Conservation (phyloP, 2,329 filamentous ascomycete species). For the Verticillium longisporum region DNA sequence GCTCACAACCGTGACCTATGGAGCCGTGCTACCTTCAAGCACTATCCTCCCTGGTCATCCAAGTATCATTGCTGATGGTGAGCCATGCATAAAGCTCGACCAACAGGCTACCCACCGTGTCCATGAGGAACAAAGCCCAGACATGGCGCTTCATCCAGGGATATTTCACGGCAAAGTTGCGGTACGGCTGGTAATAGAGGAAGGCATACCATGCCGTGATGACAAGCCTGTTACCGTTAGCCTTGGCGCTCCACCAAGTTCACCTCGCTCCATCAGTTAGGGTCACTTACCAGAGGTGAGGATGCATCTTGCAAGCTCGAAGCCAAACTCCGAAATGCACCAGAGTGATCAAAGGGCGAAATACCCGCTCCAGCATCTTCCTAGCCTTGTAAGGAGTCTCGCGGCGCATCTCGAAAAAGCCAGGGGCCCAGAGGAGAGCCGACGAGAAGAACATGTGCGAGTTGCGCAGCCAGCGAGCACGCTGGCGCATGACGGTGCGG, state of each 20-base stretch:
- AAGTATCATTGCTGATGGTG: conserved; percentile 6
- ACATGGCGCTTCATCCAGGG: conserved; percentile 3
- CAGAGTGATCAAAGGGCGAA: conserved; percentile 5
- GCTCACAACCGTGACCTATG: too few species aligned
- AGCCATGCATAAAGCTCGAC: conserved; percentile 7
- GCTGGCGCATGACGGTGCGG: conserved; percentile 12
- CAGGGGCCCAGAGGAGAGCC: conserved; percentile 1
- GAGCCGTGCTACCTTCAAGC: neutral
- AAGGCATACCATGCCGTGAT: conserved; percentile 5
- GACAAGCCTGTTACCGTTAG: conserved; percentile 1
- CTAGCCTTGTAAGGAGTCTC: conserved; percentile 10
- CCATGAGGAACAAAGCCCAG: conserved; percentile 6
- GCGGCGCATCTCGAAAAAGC: conserved; percentile 2
- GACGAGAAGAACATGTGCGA: conserved; percentile 7
- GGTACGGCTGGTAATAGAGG: conserved; percentile 2
- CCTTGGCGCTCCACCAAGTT: too few species aligned
- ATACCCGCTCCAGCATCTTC: conserved; percentile 9
- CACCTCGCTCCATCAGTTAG: too few species aligned
- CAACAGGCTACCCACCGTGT: conserved; percentile 4
- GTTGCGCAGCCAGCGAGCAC: conserved; percentile 17
- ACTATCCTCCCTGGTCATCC: neutral
- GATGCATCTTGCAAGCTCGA: neutral
- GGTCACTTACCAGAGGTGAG: conserved; percentile 2
- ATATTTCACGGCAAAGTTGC: conserved; percentile 3
- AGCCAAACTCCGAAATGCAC: conserved; percentile 5